Conservation (phyloP, 2,329 filamentous ascomycete genomes). For the Pseudogymnoascus sp. region DNA sequence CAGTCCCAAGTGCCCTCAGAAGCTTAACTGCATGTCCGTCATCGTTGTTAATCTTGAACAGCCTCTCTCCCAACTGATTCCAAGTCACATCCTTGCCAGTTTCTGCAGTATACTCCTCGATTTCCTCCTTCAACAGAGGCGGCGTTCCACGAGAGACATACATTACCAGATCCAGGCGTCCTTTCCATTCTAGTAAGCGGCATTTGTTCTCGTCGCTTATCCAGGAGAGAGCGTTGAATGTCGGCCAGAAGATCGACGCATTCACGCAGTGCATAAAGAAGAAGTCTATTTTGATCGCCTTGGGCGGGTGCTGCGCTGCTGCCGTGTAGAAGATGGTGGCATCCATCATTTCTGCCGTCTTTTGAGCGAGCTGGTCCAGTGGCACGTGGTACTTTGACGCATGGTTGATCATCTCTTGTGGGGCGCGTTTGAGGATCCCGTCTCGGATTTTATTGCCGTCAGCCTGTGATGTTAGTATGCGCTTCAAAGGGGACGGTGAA, state of each 20-base stretch:
- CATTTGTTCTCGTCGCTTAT: slow-evolving; percentile 54
- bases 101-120: slow-evolving; percentile 53
- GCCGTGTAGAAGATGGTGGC: slow-evolving; percentile 44
- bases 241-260: slow-evolving; percentile 63
- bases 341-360: slow-evolving; percentile 65
- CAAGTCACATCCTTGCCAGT: slow-evolving; percentile 27
- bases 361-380: slow-evolving; percentile 41
- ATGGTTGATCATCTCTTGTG: slow-evolving; percentile 55
- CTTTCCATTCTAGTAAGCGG: slow-evolving; percentile 76
- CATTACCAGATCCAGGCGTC: slow-evolving; percentile 64
- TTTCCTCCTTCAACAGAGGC: slow-evolving; percentile 49
- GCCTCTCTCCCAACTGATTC: slow-evolving; percentile 33
- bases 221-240: slow-evolving; percentile 56
- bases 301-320: slow-evolving; percentile 53
- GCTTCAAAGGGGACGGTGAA: slow-evolving; percentile 18
- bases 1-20: slow-evolving; percentile 61
- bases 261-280: slow-evolving; percentile 76
- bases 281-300: slow-evolving; percentile 73
- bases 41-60: slow-evolving; percentile 49
- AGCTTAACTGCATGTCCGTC: slow-evolving; percentile 81
- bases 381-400: slow-evolving; percentile 54
- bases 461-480: background rate
- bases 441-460: slow-evolving; percentile 62
- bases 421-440: slow-evolving; percentile 58
- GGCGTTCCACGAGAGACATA: slow-evolving; percentile 66